phyloP scores from a whole-genome alignment of 768 basidiomycete genomes.

The Boletales sp. region DNA sequence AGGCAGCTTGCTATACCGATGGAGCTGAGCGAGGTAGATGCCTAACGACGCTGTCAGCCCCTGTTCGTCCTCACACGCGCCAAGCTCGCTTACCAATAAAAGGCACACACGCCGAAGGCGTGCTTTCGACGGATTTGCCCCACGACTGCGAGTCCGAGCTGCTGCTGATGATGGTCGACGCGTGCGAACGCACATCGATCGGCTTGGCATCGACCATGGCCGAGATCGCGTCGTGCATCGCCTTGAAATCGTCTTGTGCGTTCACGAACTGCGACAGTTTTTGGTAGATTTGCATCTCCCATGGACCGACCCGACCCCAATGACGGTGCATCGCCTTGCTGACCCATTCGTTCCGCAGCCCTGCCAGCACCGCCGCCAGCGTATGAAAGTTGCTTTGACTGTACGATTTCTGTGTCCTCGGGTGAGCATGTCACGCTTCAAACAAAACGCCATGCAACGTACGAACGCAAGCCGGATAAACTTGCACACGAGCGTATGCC shows the following conservation, averaged over 20 bases:
- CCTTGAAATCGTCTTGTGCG: conserved; percentile 65
- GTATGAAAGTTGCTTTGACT: conserved; percentile 73
- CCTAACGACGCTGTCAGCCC: conserved; percentile 39
- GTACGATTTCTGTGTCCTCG: conserved; percentile 67
- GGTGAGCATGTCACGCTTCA: not conserved
- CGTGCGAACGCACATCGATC: conserved; percentile 48
- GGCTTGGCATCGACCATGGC: conserved; percentile 66
- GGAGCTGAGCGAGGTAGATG: conserved; percentile 71
- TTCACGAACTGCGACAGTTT: conserved; percentile 69
- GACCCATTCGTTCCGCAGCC: conserved; percentile 69
- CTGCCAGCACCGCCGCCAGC: conserved; percentile 75
- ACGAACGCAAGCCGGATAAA: conserved; percentile 88
- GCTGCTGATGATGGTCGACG: conserved; percentile 50
- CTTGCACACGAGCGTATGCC: conserved; percentile 65
- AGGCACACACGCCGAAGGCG: conserved; percentile 66
- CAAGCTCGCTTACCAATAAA: conserved; percentile 61
- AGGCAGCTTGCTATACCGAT: conserved; percentile 62
- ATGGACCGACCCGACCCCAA: conserved; percentile 63
- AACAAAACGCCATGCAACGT: conserved; percentile 21
- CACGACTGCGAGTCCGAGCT: conserved; percentile 39
- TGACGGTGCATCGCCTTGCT: conserved; percentile 60
- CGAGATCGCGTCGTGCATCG: conserved; percentile 63
- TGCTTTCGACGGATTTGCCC: conserved; percentile 39
- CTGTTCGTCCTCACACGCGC: not conserved
- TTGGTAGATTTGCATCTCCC: conserved; percentile 69